Evolutionary conservation across 192 early-diverging fungal genomes (phyloP).

Genomic region (Backusella sp.): DNA sequence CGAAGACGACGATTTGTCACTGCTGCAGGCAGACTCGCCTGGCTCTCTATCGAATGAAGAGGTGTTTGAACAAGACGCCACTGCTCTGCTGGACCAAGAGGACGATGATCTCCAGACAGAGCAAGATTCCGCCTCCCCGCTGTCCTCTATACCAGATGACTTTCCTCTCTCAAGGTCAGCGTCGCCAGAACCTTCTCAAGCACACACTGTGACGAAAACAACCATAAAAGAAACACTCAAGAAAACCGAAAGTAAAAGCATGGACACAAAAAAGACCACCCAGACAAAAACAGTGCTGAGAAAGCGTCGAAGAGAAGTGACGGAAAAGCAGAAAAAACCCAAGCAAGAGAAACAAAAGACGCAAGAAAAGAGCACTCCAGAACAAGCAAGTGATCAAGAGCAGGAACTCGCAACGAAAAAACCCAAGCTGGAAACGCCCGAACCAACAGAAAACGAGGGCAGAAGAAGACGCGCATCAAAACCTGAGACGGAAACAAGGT

Average conservation of each 20-base stretch:
- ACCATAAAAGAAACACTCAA: not conserved
- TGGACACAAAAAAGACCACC: not conserved
- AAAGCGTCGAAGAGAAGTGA: constrained; percentile 7
- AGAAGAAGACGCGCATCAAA: constrained; percentile 9
- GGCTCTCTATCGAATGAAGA: constrained; percentile 28
- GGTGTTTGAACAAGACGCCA: constrained; percentile 1
- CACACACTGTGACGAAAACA: not conserved
- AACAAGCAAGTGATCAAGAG: not conserved
- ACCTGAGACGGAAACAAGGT: not conserved
- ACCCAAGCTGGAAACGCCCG: not conserved
- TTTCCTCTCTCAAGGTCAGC: constrained; percentile 38
- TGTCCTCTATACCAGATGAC: constrained; percentile 42
- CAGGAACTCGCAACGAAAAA: not conserved
- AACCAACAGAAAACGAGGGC: not conserved
- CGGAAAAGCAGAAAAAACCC: not conserved
- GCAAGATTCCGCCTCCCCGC: constrained; percentile 36
- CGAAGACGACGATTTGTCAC: constrained; percentile 11
- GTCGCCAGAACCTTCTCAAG: constrained; percentile 24
- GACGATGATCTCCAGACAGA: constrained; percentile 23
- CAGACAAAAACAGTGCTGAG: not conserved
- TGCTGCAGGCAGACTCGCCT: constrained; percentile 12
- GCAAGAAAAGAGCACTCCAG: not conserved
- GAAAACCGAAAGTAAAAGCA: not conserved
- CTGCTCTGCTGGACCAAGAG: not conserved
- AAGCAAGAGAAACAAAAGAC: not conserved